Base-by-base conservation (phyloP, 805 yeast genomes). In the Wickerhamomyces ciferrii region DNA sequence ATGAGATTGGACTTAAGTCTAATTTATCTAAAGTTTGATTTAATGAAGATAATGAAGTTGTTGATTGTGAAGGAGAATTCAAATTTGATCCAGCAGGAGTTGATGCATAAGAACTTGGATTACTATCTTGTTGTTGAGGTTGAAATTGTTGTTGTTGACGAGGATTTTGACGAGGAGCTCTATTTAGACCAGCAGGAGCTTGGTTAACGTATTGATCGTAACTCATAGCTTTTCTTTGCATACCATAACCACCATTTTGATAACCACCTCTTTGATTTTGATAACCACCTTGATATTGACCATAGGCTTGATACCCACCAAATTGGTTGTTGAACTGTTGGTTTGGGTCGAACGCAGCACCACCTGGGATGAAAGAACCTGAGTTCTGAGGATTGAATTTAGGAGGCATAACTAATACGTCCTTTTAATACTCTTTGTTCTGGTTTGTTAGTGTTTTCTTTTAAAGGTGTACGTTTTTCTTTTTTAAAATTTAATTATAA, bases 31-130 rank as follows among this genome's bases (percentile, higher is more conserved):
- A 72, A 4, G 94, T 87, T 35, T 84, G 77, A 54, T 79, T 78
- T 49, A 90, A 71, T 6, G 91, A 83, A 13, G 88, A 69, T 55
- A 91, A 71, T 2, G 96, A 85, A 4, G 87, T 74, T 10, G 90
- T 78, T 6, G 92, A 81, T n/a, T 79, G 73, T 23, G 68, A 62
- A 43, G 76, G 75, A 6, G 75, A 66, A 43, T 46, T 55, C 20
- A 56, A 34, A n/a, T 44, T 52, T n/a, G 58, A 51, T 41, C 50
- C 45, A 18, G 53, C 47, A 25, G 64, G 64, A 4, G 64, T 56
- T 18, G 57, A 47, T 25, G 43, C 53, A 11, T 38, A 47, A 23
- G 59, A 59, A 36, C 49, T 53, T 36, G 45, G 48, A 15, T n/a
- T 47, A 42, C 42, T 42, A 14, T 34, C 27, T 34, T 23, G 24